Evolutionary conservation across 768 basidiomycete species (phyloP).

Genomic region (Lactarius hatsudake): DNA sequence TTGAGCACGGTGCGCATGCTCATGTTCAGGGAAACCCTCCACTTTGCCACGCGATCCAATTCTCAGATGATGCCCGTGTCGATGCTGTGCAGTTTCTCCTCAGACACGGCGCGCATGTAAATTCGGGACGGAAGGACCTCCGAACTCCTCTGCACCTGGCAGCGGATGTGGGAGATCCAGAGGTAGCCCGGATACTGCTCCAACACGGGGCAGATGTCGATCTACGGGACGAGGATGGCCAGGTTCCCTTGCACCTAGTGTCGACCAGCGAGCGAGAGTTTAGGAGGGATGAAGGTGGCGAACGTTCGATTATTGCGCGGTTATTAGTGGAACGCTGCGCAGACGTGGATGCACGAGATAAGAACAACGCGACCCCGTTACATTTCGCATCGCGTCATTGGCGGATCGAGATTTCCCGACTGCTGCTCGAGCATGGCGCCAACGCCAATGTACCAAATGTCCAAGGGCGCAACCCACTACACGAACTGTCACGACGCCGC

Average conservation of each 20-base stretch:
- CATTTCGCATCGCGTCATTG: neutral
- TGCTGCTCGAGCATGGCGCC: neutral
- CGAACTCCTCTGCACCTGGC: neutral
- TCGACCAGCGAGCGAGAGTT: neutral
- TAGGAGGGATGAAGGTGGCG: neutral
- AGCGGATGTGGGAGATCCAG: neutral
- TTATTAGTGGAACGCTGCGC: neutral
- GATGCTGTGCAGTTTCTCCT: neutral
- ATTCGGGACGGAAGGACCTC: too few relatives aligned
- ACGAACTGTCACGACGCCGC: neutral
- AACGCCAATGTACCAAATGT: neutral
- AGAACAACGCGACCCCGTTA: rapidly evolving
- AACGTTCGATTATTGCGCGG: neutral
- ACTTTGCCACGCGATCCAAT: neutral
- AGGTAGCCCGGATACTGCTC: neutral
- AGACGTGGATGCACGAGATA: neutral
- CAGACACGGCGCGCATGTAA: neutral
- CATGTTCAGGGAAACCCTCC: neutral
- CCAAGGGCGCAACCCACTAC: neutral
- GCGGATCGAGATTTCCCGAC: neutral
- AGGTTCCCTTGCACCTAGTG: neutral
- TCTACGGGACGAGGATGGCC: neutral
- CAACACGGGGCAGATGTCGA: neutral
- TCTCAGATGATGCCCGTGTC: neutral
- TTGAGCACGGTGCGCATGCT: neutral